phyloP scores from a whole-genome alignment of 805 yeast species.

The Candida dajiaensis region DNA sequence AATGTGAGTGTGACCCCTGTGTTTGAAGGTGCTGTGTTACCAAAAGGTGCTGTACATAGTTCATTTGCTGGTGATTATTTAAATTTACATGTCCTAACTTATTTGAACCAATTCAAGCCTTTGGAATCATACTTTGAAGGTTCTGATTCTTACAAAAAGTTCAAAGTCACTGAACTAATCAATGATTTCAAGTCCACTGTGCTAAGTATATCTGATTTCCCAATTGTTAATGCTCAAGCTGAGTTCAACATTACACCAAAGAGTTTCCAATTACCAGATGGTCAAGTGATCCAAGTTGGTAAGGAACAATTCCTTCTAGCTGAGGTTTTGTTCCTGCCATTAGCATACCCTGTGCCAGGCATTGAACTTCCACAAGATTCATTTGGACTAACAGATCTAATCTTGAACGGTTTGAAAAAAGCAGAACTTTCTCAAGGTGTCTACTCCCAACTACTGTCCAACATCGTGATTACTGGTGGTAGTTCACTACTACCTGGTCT shows the following conservation, averaged over 20 bases:
- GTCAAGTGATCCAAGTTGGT: conserved; percentile 40
- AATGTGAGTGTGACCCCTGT: conserved; percentile 71
- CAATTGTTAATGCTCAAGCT: conserved; percentile 29
- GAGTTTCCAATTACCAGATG: conserved; percentile 57
- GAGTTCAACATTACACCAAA: conserved; percentile 30
- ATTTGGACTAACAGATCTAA: conserved; percentile 30
- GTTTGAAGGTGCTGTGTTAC: conserved; percentile 64
- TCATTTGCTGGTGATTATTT: conserved; percentile 83
- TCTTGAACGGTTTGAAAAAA: conserved; percentile 36
- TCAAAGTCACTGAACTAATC: conserved; percentile 35
- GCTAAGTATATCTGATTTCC: conserved; percentile 32
- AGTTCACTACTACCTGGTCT: conserved; percentile 64
- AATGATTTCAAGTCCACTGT: conserved; percentile 44
- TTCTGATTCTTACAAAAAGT: conserved; percentile 32
- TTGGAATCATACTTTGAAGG: conserved; percentile 21
- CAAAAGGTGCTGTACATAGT: conserved; percentile 59
- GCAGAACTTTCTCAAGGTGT: conserved; percentile 36
- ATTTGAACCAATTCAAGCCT: conserved; percentile 30
- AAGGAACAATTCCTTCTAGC: conserved; percentile 49
- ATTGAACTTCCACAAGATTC: conserved; percentile 15
- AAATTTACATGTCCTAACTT: conserved; percentile 54
- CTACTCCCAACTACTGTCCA: conserved; percentile 42
- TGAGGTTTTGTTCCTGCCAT: conserved; percentile 71
- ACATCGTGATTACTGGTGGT: conserved; percentile 73
- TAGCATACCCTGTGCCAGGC: conserved; percentile 38